Conservation (phyloP, 1,284 basidiomycete species). For the Boletus albobrunnescens region DNA sequence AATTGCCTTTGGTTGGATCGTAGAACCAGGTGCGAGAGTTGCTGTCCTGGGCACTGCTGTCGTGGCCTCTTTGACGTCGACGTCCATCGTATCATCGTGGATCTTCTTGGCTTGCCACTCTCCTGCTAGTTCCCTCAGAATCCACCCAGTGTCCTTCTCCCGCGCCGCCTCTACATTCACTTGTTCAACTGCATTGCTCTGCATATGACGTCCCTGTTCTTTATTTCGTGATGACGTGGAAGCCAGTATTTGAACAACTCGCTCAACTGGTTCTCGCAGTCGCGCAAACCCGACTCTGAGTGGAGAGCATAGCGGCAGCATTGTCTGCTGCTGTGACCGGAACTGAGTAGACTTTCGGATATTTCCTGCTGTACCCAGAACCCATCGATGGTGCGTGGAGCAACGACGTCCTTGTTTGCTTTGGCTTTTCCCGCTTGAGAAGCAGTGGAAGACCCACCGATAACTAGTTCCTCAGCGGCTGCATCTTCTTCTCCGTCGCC, state of each 20-base stretch:
- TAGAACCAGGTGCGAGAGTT: slow-evolving; percentile 85
- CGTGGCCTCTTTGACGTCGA: slow-evolving; percentile 53
- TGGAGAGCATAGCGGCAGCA: slow-evolving; percentile 79
- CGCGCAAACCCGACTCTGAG: slow-evolving; percentile 90
- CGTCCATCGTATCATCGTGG: slow-evolving; percentile 68
- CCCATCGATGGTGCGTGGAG: slow-evolving; percentile 89
- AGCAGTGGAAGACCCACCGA: slow-evolving; percentile 57
- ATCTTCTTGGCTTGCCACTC: slow-evolving; percentile 60
- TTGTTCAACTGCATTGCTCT: slow-evolving; percentile 85
- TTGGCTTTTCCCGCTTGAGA: slow-evolving; percentile 44
- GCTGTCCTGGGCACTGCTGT: slow-evolving; percentile 77
- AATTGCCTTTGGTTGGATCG: slow-evolving; percentile 79
- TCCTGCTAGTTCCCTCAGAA: slow-evolving; percentile 82
- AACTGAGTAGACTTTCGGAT: slow-evolving; percentile 84
- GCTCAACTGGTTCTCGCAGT: slow-evolving; percentile 96
- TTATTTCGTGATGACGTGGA: slow-evolving; percentile 88
- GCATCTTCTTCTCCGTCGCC: slow-evolving; percentile 45
- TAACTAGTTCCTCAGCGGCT: slow-evolving; percentile 58
- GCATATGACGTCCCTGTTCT: slow-evolving; percentile 94
- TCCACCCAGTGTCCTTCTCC: slow-evolving; percentile 96
- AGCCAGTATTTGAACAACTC: slow-evolving; percentile 96
- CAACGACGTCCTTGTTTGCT: slow-evolving; percentile 75
- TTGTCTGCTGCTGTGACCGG: slow-evolving; percentile 94
- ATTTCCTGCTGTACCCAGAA: slow-evolving; percentile 99
- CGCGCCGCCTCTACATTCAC: slow-evolving; percentile 97